Evolutionary conservation across 2,329 filamentous ascomycete genomes (phyloP), one percentile per base, ranked within the genome.

Genomic region (Ambrosiella xylebori): DNA sequence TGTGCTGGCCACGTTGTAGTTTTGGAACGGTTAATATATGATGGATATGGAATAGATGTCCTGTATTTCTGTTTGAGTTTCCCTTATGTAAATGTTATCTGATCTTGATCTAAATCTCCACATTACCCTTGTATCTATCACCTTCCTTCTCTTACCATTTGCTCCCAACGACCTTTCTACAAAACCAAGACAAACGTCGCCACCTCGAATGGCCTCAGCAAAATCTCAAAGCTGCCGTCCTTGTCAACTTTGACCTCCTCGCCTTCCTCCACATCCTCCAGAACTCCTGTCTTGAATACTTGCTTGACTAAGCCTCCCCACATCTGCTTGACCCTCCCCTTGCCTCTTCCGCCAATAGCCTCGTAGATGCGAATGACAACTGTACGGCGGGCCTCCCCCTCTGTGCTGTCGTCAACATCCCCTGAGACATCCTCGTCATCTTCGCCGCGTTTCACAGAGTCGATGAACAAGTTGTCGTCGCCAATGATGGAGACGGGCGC

Each of bases 361-460:
- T 98, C 93, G 67, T 94, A 98, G 17, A 96, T 76, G 1, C 93
- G 78, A 60, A 96, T 63, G 61, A 98, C 84, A 52, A 97, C 77
- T 17, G n/a, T 15, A 5, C 27, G 27, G 27, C 3, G 27, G 27
- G 27, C 27, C 27, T 27, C 27, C 27, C 3, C 67, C 86, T 94
- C 71, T 19, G 79, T 78, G 2, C 74, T 52, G n/a, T 53, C n/a
- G 15, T 27, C 27, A 2, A 27, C 51, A 27, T 53, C 76, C 13
- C 76, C 70, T 50, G 76, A 80, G 49, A 89, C 78, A 63, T 89
- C 86, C 65, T 85, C 82, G 63, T 91, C 86, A 64, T 91, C 86
- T 67, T 91, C 86, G n/a, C 88, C 93, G 59, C 93, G 84, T 77
- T 98, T 98, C 69, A 98, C 78, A 0, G 84, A 85, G 67, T 98